These are phyloP conservation scores for Tolypocladium amazonense DNA, from an alignment of 2,329 filamentous ascomycete species.

Conservation along the genomic window DNA sequence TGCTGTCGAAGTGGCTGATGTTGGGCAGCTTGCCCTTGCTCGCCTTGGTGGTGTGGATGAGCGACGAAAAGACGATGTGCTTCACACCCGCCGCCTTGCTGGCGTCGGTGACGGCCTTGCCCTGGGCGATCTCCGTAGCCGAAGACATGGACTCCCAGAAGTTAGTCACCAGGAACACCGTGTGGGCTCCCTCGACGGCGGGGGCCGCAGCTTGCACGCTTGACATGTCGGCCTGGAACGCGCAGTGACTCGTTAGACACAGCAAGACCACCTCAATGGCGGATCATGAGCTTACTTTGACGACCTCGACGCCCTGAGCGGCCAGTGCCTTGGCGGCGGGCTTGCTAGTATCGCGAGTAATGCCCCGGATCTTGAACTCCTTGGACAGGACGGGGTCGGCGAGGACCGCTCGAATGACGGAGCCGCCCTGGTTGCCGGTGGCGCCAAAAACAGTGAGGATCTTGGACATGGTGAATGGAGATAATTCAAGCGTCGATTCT, in stretches of 20 bases:
- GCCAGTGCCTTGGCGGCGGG: constrained; percentile 25
- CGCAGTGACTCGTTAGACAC: background rate
- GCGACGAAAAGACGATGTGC: constrained; percentile 35
- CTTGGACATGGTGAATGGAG: constrained; percentile 20
- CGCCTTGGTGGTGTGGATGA: constrained; percentile 25
- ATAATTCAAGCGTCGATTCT: background rate
- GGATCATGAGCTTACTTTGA: constrained; percentile 18
- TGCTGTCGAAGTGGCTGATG: constrained; percentile 43
- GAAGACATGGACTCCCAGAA: constrained; percentile 23
- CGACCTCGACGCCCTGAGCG: constrained; percentile 30
- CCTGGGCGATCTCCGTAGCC: constrained; percentile 28
- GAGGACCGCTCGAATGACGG: constrained; percentile 33
- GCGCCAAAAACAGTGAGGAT: constrained; percentile 34
- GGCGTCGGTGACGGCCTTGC: constrained; percentile 34
- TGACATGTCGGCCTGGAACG: constrained; percentile 27
- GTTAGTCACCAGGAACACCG: constrained; percentile 31
- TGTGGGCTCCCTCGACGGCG: constrained; percentile 30
- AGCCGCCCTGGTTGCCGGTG: constrained; percentile 38
- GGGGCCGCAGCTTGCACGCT: constrained; percentile 20
- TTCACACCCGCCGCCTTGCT: constrained; percentile 30
- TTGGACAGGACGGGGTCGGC: constrained; percentile 32
- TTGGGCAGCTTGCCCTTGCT: constrained; percentile 24
- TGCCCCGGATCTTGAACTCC: constrained; percentile 32
- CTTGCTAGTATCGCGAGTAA: constrained; percentile 34
- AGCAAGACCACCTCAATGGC: background rate